Conservation (phyloP, 805 yeast genomes). For the Wickerhamomyces pijperi region DNA sequence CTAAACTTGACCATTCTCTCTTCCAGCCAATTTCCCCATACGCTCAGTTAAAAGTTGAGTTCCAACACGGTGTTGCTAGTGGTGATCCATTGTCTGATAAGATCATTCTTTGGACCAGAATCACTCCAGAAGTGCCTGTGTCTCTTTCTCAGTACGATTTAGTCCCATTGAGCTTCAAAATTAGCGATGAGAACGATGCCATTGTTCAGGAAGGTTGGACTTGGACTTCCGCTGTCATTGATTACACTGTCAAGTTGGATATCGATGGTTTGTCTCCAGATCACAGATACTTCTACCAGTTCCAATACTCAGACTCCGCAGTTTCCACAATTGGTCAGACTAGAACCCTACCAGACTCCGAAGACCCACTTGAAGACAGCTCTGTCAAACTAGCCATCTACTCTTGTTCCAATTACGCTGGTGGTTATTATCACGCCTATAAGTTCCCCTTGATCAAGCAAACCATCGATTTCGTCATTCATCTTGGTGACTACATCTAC, state of each 20-base stretch:
- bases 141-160: too few relatives aligned
- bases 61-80: conserved; percentile 16
- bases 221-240: conserved; percentile 7
- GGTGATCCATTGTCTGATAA: conserved; percentile 16
- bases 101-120: conserved; percentile 17
- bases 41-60: background rate
- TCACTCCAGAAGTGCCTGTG: conserved; percentile 12
- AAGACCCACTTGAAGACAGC: conserved; percentile 3
- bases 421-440: conserved; percentile 17
- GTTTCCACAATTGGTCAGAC: conserved; percentile 11
- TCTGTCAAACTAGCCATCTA: conserved; percentile 13
- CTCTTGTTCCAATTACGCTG: conserved; percentile 17
- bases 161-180: background rate
- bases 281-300: conserved; percentile 13
- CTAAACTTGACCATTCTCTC: background rate
- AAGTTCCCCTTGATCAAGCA: conserved; percentile 12
- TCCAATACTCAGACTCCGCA: conserved; percentile 3
- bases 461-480: conserved; percentile 15
- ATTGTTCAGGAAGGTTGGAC: background rate
- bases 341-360: conserved; percentile 11
- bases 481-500: conserved; percentile 18
- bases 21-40: background rate
- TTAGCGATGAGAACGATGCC: background rate
- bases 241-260: conserved; percentile 16
- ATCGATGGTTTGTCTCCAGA: conserved; percentile 9